Base-by-base conservation (phyloP, 371 early-diverging fungal genomes). In the Batkoa obscura region DNA sequence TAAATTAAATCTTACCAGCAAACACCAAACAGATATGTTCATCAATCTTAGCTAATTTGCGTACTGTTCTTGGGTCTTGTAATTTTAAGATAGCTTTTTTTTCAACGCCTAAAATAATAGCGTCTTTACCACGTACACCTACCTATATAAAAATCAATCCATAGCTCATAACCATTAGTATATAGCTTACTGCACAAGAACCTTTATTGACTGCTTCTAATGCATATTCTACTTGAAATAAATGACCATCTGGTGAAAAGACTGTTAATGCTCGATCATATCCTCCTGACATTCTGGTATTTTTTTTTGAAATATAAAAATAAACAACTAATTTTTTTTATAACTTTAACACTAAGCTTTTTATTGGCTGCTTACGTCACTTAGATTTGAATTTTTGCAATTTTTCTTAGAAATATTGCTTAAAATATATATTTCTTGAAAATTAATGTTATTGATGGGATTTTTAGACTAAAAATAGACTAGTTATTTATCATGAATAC, bases 181-280 rank as follows among this genome's bases (percentile, higher is more conserved):
- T 43, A 6, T 31, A n/a, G 68, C 81, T 68, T 83, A 94, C 94
- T 45, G 89, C 94, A 68, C 93, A 91, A 47, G 92, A 92, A 56
- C 99, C 99, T 69, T 93, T 96, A 64, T 94, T 78, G 50, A 96
- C 94, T 39, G 99, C 99, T 65, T 99, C 96, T 59, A 95, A 86
- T 49, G 99, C 99, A 71, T 99, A 99, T 75, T 99, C 99, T 58
- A 99, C 99, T 80, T 99, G 99, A 71, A 98, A 96, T 58, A 99
- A 75, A 70, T 98, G 95, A 53, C 99, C 99, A 70, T 99, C 99
- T 45, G 99, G 99, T 36, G 98, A 97, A 70, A 99, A 99, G 59
- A 99, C 90, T 48, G 99, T 98, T 60, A 98, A 79, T 51, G 96
- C 94, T 61, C 86, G 81, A 75, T 88, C 88, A 76, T 88, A 88